Evolutionary conservation across 78 protist species (phyloP).

Genomic region (Dictyostelium capitatum): DNA sequence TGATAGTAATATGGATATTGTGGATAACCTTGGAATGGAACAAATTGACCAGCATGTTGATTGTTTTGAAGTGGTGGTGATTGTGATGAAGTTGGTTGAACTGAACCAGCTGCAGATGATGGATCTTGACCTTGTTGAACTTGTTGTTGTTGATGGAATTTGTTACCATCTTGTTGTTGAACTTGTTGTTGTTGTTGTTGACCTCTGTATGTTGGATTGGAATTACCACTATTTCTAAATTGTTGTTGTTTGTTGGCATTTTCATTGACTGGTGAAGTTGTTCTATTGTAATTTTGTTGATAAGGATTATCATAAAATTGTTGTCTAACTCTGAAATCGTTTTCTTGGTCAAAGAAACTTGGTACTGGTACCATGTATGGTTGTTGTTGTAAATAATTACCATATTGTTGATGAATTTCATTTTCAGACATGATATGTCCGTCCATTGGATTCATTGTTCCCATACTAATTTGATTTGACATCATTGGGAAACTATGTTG

Average conservation of each 20-base stretch:
- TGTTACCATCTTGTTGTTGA: slow-evolving; percentile 35
- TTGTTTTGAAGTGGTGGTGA: slow-evolving; percentile 56
- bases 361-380: slow-evolving; percentile 54
- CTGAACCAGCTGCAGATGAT: neutral
- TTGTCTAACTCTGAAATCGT: slow-evolving; percentile 24
- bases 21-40: slow-evolving; percentile 49
- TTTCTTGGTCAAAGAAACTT: slow-evolving; percentile 41
- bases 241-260: neutral
- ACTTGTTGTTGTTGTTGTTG: slow-evolving; percentile 19
- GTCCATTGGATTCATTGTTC: slow-evolving; percentile 49
- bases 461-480: slow-evolving; percentile 34
- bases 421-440: slow-evolving; percentile 50
- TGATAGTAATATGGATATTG: slow-evolving; percentile 45
- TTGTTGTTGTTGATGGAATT: neutral
- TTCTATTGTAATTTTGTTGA: slow-evolving; percentile 33
- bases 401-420: slow-evolving; percentile 55
- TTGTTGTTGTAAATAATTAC: slow-evolving; percentile 6
- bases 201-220: slow-evolving; percentile 34
- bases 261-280: slow-evolving; percentile 71
- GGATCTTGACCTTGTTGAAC: neutral
- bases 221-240: slow-evolving; percentile 61
- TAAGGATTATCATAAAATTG: slow-evolving; percentile 16
- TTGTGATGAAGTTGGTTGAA: slow-evolving; percentile 25
- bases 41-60: neutral
- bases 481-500: slow-evolving; percentile 62